Percentiles rank a stretch among this genome's conserved stretches.
phyloP scores from a whole-genome alignment of 345 rosid genomes.

The Arabidopsis thaliana region DNA sequence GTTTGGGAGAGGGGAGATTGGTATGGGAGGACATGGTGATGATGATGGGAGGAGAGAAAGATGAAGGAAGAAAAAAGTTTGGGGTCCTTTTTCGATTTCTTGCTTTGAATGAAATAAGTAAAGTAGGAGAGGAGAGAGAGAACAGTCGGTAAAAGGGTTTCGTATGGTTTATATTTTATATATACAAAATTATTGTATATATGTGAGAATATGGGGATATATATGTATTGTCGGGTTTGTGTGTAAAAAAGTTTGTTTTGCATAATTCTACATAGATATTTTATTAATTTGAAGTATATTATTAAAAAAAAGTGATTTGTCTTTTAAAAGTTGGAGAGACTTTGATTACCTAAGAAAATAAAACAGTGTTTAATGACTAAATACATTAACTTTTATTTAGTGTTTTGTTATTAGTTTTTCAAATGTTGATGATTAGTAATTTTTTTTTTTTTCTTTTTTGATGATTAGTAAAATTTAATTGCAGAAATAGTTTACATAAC shows the following conservation, averaged over 20 bases:
- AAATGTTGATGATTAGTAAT: no score
- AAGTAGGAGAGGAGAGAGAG: slow-evolving; percentile 26
- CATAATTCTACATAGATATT: neutral
- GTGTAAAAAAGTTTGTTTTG: neutral
- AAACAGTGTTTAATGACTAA: no score
- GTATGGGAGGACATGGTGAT: slow-evolving; percentile 45
- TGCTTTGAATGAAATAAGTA: slow-evolving; percentile 34
- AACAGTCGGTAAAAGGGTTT: slow-evolving; percentile 40
- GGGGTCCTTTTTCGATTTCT: slow-evolving; percentile 24
- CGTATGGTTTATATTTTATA: slow-evolving; percentile 33
- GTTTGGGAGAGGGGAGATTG: slow-evolving; percentile 39
- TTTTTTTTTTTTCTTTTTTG: no score
- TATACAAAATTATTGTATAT: neutral
- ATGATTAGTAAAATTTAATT: no score
- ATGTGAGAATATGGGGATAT: neutral
- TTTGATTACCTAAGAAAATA: no score
- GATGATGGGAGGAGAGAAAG: slow-evolving; percentile 23
- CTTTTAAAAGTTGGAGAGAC: neutral
- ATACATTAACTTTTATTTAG: no score
- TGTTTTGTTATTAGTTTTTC: no score
- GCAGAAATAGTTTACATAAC: no score
- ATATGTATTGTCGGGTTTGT: neutral
- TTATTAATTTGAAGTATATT: neutral
- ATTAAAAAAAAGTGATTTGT: neutral
- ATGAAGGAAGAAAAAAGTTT: slow-evolving; percentile 10